Evolutionary conservation across 305 asterid genomes (phyloP).

Genomic region (Fraxinus velutina): DNA sequence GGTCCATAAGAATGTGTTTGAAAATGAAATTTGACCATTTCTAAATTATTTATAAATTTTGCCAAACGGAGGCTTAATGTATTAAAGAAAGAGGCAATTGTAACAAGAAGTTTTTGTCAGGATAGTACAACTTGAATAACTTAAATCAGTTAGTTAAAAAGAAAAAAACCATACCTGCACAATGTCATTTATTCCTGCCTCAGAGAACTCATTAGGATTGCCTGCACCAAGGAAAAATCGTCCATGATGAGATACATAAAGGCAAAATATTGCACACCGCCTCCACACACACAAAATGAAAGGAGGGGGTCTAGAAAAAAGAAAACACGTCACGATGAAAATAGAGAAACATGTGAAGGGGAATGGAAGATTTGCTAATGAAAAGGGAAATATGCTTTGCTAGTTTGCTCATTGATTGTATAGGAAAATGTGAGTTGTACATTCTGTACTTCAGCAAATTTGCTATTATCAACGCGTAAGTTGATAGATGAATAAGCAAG

Average conservation of each 20-base stretch:
- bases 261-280: slow-evolving; percentile 4
- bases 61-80: not conserved
- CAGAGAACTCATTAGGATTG: slow-evolving; percentile 40
- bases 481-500: not conserved
- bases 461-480: not conserved
- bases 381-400: not conserved
- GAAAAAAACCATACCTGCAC: slow-evolving; percentile 37
- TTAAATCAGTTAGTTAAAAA: not conserved
- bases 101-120: not conserved
- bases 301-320: not conserved
- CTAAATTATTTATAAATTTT: not conserved
- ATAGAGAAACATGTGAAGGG: not conserved
- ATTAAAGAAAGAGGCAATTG: not conserved
- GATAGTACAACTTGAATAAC: not conserved
- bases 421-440: not conserved
- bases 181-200: slow-evolving; percentile 45
- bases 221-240: slow-evolving; percentile 37
- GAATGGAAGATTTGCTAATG: not conserved
- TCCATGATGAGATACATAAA: slow-evolving; percentile 8
- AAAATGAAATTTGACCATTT: not conserved
- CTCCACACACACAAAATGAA: not conserved
- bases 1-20: not conserved
- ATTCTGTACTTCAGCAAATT: not conserved
- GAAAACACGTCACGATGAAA: not conserved
- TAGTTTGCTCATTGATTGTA: not conserved